A percentile compares a stretch with the other conserved stretches of the same genome.
phyloP scores from a whole-genome alignment of 345 rosid species.

The Aquilaria malaccensis region DNA sequence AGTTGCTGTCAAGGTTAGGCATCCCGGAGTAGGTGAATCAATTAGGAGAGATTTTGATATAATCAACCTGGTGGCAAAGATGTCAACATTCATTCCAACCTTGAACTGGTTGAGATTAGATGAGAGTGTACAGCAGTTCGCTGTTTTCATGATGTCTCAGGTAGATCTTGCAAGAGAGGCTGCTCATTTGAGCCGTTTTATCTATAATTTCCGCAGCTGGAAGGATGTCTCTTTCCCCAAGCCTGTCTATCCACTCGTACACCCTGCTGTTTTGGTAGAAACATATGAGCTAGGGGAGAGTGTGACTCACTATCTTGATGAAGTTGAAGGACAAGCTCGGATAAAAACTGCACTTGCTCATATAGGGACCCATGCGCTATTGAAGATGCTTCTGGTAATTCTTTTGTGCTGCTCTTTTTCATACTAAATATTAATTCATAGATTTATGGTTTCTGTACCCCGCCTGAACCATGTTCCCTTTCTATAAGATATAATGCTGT shows the following conservation, averaged over 20 bases:
- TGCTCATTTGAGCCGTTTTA: conserved; percentile 89
- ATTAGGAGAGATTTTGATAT: conserved; percentile 84
- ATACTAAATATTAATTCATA: not conserved
- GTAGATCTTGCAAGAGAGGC: conserved; percentile 99
- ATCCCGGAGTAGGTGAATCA: conserved; percentile 92
- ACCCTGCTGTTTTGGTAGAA: conserved; percentile 96
- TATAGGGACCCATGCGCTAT: conserved; percentile 91
- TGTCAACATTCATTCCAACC: conserved; percentile 62
- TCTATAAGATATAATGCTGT: not conserved
- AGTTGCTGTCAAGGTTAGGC: conserved; percentile 98
- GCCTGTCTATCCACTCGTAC: conserved; percentile 92
- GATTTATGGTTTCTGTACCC: not conserved
- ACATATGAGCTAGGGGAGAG: conserved; percentile 92
- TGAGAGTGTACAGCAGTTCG: conserved; percentile 94
- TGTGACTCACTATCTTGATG: conserved; percentile 81
- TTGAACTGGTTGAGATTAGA: conserved; percentile 93
- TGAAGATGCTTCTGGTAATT: conserved; percentile 95
- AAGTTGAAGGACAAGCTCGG: conserved; percentile 51
- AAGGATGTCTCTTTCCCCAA: conserved; percentile 96
- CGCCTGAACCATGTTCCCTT: conserved; percentile 4
- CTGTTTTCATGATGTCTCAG: conserved; percentile 96
- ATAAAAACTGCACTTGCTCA: conserved; percentile 83
- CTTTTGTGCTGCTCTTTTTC: not conserved
- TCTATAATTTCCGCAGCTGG: conserved; percentile 86
- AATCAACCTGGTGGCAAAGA: conserved; percentile 64